Base-by-base conservation (phyloP, 2,329 filamentous ascomycete genomes). In the Arthrobotrys entomopaga region DNA sequence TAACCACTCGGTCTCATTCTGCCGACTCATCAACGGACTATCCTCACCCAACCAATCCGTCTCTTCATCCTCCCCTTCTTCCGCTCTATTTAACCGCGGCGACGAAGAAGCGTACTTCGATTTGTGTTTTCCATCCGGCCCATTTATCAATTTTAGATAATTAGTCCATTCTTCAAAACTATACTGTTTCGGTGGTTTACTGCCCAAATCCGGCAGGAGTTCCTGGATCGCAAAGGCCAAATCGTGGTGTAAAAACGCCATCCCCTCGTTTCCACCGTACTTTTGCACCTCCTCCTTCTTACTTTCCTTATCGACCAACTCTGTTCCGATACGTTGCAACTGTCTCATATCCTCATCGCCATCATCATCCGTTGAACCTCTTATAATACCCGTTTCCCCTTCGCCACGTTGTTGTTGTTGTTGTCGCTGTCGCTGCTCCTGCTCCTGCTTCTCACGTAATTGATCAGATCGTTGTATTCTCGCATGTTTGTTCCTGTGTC, bases 111-210 rank as follows among this genome's bases (percentile, higher is more conserved):
- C 29, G 80, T 79, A 1, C 79, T 78, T 1, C 79, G 78, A 1
- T 81, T 77, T 11, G 77, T 79, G 26, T 79, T 82, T 61, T 78
- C 80, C 42, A 81, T 86, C 76, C 15, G 65, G 65, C 10, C 13
- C 52, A 29, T 70, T 59, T 4, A 96, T 91, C 34, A 97, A 84
- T 20, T 87, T 86, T 6, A 93, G 89, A 78, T 92, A 95, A 83
- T 91, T 91, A 0, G 90, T 90, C 93, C 93, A 96, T 80, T 96
- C 90, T 77, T 93, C 88, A 76, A 93, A 97, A 0, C 84, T 85
- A 80, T 97, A 97, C 63, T 85, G 86, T 65, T 88, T 88, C 0
- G 85, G 84, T 1, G 86, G 85, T 3, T 84, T 81, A 50, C 83
- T 38, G 0, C 53, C 20, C 10, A 75, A 53, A 40, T 75, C 71